Conservation (phyloP, 164 flowering plant genomes). For the Vitis rotundifolia region DNA sequence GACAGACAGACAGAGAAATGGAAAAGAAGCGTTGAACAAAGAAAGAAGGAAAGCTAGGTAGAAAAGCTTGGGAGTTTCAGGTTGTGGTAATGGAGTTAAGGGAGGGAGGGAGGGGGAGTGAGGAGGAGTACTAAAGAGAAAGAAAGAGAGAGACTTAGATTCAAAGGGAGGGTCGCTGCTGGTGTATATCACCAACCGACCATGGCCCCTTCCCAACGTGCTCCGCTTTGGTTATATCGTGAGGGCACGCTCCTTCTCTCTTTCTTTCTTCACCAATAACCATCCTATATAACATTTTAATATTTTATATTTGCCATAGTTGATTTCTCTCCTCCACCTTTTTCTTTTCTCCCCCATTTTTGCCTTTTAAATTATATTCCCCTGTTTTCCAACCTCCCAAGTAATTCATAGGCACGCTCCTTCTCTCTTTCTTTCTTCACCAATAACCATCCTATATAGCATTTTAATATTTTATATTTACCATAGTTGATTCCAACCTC, state of each 20-base stretch:
- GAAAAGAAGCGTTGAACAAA: background rate
- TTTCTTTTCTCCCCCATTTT: background rate
- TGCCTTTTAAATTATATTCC: too few relatives aligned
- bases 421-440: too few relatives aligned
- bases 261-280: too few relatives aligned
- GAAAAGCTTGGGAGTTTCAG: background rate
- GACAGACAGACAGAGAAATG: constrained; percentile 5
- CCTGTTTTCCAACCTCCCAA: too few relatives aligned
- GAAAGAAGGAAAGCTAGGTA: background rate
- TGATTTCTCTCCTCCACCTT: too few relatives aligned
- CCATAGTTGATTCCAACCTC: too few relatives aligned
- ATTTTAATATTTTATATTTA: too few relatives aligned
- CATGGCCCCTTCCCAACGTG: constrained; percentile 40
- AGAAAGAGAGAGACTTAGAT: constrained; percentile 5
- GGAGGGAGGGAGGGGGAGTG: constrained; percentile 7
- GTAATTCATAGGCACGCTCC: too few relatives aligned
- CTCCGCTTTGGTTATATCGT: constrained; percentile 40
- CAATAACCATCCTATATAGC: too few relatives aligned
- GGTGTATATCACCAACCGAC: constrained; percentile 43
- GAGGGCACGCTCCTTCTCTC: constrained; percentile 36
- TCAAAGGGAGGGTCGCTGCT: constrained; percentile 13
- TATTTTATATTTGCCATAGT: too few relatives aligned
- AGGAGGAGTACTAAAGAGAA: background rate
- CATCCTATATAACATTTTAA: too few relatives aligned
- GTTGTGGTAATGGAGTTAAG: background rate